phyloP scores from a whole-genome alignment of 73 alveolate genomes.

The Durusdinium trenchii region DNA sequence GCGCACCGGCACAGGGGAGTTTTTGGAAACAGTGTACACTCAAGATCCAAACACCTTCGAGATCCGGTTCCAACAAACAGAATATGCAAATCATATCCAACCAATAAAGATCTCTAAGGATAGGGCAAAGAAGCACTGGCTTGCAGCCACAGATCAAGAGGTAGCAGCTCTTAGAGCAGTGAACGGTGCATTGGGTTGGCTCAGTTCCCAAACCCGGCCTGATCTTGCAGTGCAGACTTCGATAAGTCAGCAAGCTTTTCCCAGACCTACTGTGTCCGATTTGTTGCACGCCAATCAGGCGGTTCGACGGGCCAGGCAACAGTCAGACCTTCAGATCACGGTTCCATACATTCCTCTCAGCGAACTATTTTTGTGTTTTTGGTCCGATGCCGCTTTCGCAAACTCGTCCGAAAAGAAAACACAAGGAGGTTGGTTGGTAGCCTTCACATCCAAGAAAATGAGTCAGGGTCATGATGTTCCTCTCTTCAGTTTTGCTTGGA shows the following conservation, averaged over 20 bases:
- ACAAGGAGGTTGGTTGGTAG: background rate
- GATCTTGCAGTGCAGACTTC: background rate
- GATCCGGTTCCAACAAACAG: background rate
- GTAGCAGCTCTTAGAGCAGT: background rate
- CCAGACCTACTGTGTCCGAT: background rate
- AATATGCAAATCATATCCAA: background rate
- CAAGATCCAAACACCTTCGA: background rate
- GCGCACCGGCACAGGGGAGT: background rate
- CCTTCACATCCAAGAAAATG: background rate
- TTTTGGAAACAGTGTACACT: background rate
- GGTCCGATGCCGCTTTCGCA: background rate
- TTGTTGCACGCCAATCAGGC: background rate
- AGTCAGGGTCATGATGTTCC: background rate
- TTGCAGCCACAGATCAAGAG: too few relatives aligned
- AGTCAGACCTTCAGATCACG: background rate
- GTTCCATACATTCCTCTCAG: background rate
- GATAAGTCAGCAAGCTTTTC: conserved; percentile 13
- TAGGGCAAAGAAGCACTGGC: background rate
- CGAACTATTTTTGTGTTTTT: background rate
- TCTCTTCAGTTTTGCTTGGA: background rate
- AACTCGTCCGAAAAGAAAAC: background rate
- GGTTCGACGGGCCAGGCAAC: background rate
- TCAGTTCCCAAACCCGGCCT: background rate
- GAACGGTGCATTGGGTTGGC: background rate
- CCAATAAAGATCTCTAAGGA: background rate